phyloP scores from a whole-genome alignment of 2,329 filamentous ascomycete genomes.

The Stachybotrys chlorohalonatus region DNA sequence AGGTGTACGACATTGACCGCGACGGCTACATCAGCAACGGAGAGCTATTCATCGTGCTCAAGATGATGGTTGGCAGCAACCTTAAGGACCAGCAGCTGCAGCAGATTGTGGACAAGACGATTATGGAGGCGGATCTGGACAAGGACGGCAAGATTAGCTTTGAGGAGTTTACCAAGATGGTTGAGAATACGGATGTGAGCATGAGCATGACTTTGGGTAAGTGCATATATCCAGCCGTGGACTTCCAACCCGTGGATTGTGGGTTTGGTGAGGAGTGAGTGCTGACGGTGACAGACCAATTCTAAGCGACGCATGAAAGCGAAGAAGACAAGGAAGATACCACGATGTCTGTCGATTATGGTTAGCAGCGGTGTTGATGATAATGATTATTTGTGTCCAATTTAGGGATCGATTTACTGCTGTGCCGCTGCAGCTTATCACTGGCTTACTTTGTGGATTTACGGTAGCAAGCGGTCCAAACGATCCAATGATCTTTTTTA shows the following conservation, averaged over 20 bases:
- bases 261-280: background rate
- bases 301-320: background rate
- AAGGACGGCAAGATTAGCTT: constrained; percentile 98
- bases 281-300: background rate
- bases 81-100: constrained; percentile 98
- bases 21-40: constrained; percentile 98
- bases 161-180: constrained; percentile 98
- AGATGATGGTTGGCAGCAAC: constrained; percentile 99
- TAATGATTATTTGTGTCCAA: background rate
- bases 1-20: constrained; percentile 98
- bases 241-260: no score
- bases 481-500: no score
- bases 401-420: no score
- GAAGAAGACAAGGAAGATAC: background rate
- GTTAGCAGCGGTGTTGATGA: background rate
- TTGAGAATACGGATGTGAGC: constrained; percentile 81
- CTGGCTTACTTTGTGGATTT: no score
- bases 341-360: background rate
- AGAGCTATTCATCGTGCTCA: constrained; percentile 96
- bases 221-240: constrained; percentile 14
- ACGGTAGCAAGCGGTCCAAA: no score
- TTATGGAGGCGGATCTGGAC: constrained; percentile 98
- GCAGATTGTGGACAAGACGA: constrained; percentile 99
- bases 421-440: no score
- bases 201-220: constrained; percentile 66